Percentiles rank a stretch among this genome's conserved stretches.
Evolutionary conservation across 352 stramenopile species (phyloP).

Genomic region (Halophytophthora polymorphica): DNA sequence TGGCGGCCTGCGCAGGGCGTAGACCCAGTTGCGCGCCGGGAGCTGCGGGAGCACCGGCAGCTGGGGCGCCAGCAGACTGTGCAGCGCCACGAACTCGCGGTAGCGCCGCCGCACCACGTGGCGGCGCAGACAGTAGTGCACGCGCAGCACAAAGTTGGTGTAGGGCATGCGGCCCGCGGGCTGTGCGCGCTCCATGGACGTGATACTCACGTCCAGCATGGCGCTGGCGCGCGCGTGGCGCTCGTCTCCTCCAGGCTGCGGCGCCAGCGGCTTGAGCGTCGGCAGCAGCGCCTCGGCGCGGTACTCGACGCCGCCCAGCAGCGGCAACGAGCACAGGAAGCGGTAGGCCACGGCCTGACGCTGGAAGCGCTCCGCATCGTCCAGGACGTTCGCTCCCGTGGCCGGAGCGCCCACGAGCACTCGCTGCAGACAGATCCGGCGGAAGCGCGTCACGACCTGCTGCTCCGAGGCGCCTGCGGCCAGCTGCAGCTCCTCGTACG

Average conservation of each 20-base stretch:
- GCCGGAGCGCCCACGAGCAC: slow-evolving; percentile 18
- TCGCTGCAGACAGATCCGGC: slow-evolving; percentile 40
- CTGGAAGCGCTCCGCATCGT: slow-evolving; percentile 39
- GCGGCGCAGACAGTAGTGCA: slow-evolving; percentile 69
- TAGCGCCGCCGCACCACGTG: slow-evolving; percentile 68
- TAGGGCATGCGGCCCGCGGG: slow-evolving; percentile 51
- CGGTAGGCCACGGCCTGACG: slow-evolving; percentile 63
- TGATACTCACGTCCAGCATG: slow-evolving; percentile 61
- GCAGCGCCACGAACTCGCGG: slow-evolving; percentile 54
- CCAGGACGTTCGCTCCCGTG: neutral
- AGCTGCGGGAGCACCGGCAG: slow-evolving; percentile 54
- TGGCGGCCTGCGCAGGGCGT: slow-evolving; percentile 34
- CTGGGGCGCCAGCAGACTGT: slow-evolving; percentile 36
- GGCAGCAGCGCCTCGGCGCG: slow-evolving; percentile 42
- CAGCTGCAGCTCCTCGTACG: slow-evolving; percentile 59
- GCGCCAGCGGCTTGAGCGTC: slow-evolving; percentile 41
- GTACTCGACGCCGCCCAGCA: slow-evolving; percentile 23
- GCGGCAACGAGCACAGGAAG: slow-evolving; percentile 53
- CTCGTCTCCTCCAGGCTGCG: slow-evolving; percentile 9
- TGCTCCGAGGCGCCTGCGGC: slow-evolving; percentile 42
- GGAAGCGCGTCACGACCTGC: slow-evolving; percentile 49
- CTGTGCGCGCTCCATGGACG: slow-evolving; percentile 63
- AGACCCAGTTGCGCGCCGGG: slow-evolving; percentile 41
- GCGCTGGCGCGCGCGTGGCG: slow-evolving; percentile 41
- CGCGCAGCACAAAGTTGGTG: slow-evolving; percentile 67